Evolutionary conservation across 495 filamentous ascomycete genomes (phyloP), one percentile per base, ranked within the genome.

Genomic region (Durotheca rogersii): DNA sequence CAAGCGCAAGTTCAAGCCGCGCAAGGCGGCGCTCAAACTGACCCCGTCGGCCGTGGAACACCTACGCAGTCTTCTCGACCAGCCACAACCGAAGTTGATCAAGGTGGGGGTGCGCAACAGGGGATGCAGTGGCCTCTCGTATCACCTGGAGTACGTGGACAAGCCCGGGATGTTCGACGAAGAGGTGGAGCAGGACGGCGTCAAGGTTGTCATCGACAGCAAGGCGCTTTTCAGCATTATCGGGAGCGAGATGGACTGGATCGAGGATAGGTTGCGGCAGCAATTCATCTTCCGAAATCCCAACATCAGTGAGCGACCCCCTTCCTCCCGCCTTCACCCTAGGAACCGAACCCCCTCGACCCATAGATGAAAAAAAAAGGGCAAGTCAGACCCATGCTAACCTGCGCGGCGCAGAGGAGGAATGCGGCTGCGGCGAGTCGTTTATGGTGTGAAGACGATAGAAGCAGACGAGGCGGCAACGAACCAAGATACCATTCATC

Each of bases 201-300:
- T 98, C 10, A 93, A 86, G 73, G 94, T 98, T 23, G 62, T 98
- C 68, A 89, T 98, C 43, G 93, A 98, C 71, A 90, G 87, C 72
- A 97, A 96, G 72, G 93, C 93, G 50, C 72, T 98, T 48, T 93
- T 98, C 60, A 96, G 89, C 64, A 96, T 98, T 33, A 95, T 98
- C 66, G 93, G 94, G 6, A 96, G 88, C 59, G 93, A 97, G 76
- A 98, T 98, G 93, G 93, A 98, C 64, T 98, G 91, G 92, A 81
- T 92, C 2, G 91, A 97, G 70, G 94, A 96, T 61, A 94, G 92
- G 69, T 66, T 98, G 60, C 94, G 82, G 65, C 78, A 85, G 62
- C 75, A 86, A 59, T 98, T 98, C 73, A 83, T 95, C 51, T 98
- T 98, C 70, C 81, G 81, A 63, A 98, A 98, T 70, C 93, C 93